These are phyloP conservation scores for Platanthera guangdongensis DNA, from an alignment of 106 monocot genomes.

Conservation along the genomic window DNA sequence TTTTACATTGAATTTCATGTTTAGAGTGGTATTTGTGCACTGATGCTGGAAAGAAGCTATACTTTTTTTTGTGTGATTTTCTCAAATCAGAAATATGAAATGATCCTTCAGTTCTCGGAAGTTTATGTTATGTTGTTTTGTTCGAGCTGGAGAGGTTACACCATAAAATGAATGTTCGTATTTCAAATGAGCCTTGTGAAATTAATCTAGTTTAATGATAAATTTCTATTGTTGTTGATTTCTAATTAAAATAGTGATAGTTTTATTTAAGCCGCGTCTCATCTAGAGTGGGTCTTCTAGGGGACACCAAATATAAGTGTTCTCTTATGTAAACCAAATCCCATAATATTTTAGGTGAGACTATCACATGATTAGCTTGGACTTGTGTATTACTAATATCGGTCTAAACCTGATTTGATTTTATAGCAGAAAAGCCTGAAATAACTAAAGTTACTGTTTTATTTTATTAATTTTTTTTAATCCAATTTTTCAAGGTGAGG, in stretches of 20 bases:
- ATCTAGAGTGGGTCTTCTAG: neutral
- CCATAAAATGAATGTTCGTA: neutral
- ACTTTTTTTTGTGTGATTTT: too few relatives aligned
- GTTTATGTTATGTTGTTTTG: too few relatives aligned
- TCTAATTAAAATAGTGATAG: too few relatives aligned
- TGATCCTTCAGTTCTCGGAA: too few relatives aligned
- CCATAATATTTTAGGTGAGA: neutral
- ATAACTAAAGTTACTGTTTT: neutral
- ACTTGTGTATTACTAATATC: too few relatives aligned
- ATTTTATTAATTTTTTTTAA: neutral
- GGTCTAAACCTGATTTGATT: neutral
- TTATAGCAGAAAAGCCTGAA: neutral
- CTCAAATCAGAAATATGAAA: too few relatives aligned
- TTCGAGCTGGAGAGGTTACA: neutral
- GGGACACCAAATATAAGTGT: neutral
- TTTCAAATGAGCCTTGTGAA: neutral
- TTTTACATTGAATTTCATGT: too few relatives aligned
- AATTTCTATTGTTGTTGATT: too few relatives aligned
- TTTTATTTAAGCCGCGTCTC: too few relatives aligned
- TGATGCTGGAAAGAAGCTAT: too few relatives aligned
- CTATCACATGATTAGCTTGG: neutral
- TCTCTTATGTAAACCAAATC: neutral
- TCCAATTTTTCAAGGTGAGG: constrained; percentile 60
- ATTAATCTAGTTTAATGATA: neutral
- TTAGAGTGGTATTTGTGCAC: too few relatives aligned